Base-by-base conservation (phyloP, 495 filamentous ascomycete species). In the Penicillium turbatum region DNA sequence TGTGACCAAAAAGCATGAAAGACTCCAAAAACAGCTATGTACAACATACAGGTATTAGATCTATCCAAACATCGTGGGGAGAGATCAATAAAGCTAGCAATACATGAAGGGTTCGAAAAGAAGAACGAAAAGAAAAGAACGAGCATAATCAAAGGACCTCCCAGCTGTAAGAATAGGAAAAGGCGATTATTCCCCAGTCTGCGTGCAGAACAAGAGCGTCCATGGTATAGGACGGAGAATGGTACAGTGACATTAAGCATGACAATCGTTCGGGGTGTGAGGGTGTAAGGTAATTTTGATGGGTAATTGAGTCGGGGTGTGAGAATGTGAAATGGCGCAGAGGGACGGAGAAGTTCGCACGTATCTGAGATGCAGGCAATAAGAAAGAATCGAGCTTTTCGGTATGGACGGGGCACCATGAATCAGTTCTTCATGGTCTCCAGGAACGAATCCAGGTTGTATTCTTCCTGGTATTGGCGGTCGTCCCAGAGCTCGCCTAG, bases 401-500 rank as follows among this genome's bases (percentile, higher is more conserved):
- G 34, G 3, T 11, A 31, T 39, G 45, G 19, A n/a, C 13, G 30
- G 12, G n/a, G 35, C 16, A 24, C 36, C 7, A n/a, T 29, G 11
- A 27, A 61, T 76, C 63, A 82, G 21, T 66, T 72, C 67, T 89
- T 88, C 89, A 98, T 96, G 40, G 79, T 89, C 58, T 85, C 87
- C 72, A 97, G 75, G 75, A 96, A 98, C 2, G 87, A 89, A 60
- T 93, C 90, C 55, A 98, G 71, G 66, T 96, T 87, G 64, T 95
- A 98, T 70, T 93, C 92, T 73, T 97, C 92, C 70, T 96, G 90
- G 72, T 98, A 98, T 72, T 93, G 91, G 49, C 79, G 81, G 61
- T 96, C 91, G 66, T 98, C 93, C 92, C 92, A 97, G 46, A 98
- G 77, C 70, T 98, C 93, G 53, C 90, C 91, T 38, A 98, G 67